A percentile compares a stretch with the other conserved stretches of the same genome.
Evolutionary conservation across 2,329 filamentous ascomycete species (phyloP).

Genomic region (Cryphonectria carpinicola): DNA sequence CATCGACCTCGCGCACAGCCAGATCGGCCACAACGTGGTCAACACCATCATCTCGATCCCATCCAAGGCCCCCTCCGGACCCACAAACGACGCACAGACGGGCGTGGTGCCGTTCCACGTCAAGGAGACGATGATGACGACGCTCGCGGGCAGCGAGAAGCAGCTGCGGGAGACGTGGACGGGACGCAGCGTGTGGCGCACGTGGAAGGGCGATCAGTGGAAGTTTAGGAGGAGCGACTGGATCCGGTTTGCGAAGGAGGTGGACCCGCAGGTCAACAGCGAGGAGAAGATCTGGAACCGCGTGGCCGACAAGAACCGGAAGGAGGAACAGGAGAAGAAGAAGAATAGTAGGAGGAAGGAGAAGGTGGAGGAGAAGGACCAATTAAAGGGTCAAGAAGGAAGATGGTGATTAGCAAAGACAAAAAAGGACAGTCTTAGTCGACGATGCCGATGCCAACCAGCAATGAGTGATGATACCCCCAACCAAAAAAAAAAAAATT

Average conservation of each 20-base stretch:
- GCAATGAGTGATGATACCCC: conserved; percentile 19
- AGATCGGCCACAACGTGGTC: conserved; percentile 56
- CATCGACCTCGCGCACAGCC: conserved; percentile 52
- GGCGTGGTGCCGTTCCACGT: conserved; percentile 59
- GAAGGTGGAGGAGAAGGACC: too few relatives aligned
- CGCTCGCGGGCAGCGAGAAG: conserved; percentile 52
- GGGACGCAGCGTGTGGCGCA: conserved; percentile 60
- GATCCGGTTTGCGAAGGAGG: conserved; percentile 61
- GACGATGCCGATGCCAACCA: neutral
- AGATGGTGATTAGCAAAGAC: conserved; percentile 4
- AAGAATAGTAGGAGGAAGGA: conserved; percentile 9
- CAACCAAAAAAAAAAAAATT: too few relatives aligned
- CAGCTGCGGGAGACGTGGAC: conserved; percentile 57
- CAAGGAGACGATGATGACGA: conserved; percentile 58
- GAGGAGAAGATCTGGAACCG: conserved; percentile 27
- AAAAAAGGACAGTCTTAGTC: conserved; percentile 6
- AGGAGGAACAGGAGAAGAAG: conserved; percentile 14
- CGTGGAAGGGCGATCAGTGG: conserved; percentile 63
- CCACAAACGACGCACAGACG: conserved; percentile 35
- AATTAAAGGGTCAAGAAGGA: too few relatives aligned
- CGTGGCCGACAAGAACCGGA: conserved; percentile 23
- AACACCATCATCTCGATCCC: conserved; percentile 54
- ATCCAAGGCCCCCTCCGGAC: conserved; percentile 45
- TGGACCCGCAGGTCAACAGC: conserved; percentile 39
- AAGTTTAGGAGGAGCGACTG: conserved; percentile 57